Conservation (phyloP, 2,329 filamentous ascomycete species). For the Canariomyces notabilis region DNA sequence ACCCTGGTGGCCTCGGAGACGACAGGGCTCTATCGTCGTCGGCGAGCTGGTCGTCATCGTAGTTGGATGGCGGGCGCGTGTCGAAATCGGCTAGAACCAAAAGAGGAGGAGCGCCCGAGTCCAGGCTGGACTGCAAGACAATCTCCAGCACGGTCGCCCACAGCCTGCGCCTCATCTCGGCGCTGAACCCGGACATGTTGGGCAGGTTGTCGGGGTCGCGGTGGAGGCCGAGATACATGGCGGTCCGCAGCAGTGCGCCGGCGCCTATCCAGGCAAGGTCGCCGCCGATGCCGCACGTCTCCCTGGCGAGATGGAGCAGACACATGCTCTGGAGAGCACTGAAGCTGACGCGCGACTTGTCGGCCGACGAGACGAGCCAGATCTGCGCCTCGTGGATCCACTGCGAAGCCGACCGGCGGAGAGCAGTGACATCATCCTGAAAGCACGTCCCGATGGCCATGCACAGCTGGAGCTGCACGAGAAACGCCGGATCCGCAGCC, state of each 20-base stretch:
- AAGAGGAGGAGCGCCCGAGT: conserved; percentile 47
- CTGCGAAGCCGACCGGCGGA: conserved; percentile 39
- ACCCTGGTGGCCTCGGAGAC: conserved; percentile 21
- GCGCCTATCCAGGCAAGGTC: conserved; percentile 50
- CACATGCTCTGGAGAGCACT: conserved; percentile 47
- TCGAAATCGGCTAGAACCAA: conserved; percentile 46
- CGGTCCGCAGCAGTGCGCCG: conserved; percentile 47
- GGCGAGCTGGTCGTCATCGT: conserved; percentile 47
- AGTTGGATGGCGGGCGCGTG: conserved; percentile 43
- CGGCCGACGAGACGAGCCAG: conserved; percentile 43
- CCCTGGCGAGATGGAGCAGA: conserved; percentile 46
- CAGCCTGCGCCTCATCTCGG: conserved; percentile 51
- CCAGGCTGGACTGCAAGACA: conserved; percentile 46
- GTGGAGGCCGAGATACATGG: conserved; percentile 55
- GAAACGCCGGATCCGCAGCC: conserved; percentile 38
- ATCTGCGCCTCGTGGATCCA: conserved; percentile 51
- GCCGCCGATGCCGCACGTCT: conserved; percentile 42
- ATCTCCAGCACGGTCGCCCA: conserved; percentile 55
- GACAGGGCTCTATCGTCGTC: conserved; percentile 30
- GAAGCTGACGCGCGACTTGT: conserved; percentile 47
- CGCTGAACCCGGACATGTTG: conserved; percentile 41
- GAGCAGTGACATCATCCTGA: conserved; percentile 41
- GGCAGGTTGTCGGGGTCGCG: conserved; percentile 49
- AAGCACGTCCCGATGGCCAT: conserved; percentile 47
- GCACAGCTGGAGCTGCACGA: conserved; percentile 50